Conservation (phyloP, 2,329 filamentous ascomycete species). For the Akanthomyces uredinophilus region DNA sequence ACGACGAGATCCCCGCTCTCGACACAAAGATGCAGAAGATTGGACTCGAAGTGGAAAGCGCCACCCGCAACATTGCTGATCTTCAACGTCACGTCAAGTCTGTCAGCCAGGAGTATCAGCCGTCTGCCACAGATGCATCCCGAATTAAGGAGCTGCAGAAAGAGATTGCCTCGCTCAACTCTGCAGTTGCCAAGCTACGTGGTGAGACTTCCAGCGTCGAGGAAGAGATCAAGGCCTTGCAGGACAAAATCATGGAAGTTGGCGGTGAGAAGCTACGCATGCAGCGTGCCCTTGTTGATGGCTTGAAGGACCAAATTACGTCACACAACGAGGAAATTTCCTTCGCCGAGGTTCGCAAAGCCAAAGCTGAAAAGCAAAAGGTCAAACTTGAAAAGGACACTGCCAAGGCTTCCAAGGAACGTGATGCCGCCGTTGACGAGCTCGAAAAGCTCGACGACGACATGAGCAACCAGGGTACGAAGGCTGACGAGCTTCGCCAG, state of each 20-base stretch:
- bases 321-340: constrained; percentile 77
- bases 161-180: constrained; percentile 68
- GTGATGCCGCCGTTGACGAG: constrained; percentile 66
- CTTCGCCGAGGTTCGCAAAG: constrained; percentile 78
- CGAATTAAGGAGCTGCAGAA: constrained; percentile 70
- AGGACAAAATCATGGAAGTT: constrained; percentile 97
- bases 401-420: constrained; percentile 72
- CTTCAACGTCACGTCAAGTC: constrained; percentile 82
- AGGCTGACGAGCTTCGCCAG: constrained; percentile 66
- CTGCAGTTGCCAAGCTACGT: constrained; percentile 74
- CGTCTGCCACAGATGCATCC: constrained; percentile 72
- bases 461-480: constrained; percentile 68
- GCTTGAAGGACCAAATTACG: constrained; percentile 78
- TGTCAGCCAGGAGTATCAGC: constrained; percentile 72
- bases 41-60: constrained; percentile 79
- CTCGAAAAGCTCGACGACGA: constrained; percentile 74
- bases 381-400: constrained; percentile 81
- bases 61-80: constrained; percentile 77
- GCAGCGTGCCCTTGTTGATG: constrained; percentile 87
- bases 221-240: constrained; percentile 83
- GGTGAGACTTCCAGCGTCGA: constrained; percentile 86
- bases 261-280: constrained; percentile 88
- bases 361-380: constrained; percentile 90
- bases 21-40: constrained; percentile 93
- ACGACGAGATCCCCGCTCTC: constrained; percentile 73